These are phyloP conservation scores for Tricholoma furcatifolium DNA, from an alignment of 768 basidiomycete genomes.

Conservation along the genomic window DNA sequence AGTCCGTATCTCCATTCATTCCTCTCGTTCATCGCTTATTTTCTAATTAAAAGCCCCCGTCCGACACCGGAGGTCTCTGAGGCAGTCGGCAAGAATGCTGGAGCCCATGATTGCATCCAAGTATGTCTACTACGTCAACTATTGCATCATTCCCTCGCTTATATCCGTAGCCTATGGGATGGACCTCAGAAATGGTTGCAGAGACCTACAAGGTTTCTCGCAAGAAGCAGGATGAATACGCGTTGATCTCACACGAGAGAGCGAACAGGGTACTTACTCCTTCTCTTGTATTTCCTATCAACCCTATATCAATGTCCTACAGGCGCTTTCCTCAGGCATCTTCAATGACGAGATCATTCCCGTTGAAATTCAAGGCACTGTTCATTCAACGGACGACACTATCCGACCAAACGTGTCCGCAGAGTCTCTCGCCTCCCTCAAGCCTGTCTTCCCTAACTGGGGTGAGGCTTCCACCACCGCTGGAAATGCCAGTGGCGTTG, in stretches of 20 bases:
- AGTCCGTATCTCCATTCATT: constrained; percentile 41
- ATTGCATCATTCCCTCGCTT: not conserved
- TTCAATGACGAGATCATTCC: constrained; percentile 92
- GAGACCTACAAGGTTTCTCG: constrained; percentile 74
- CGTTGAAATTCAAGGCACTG: constrained; percentile 65
- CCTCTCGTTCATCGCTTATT: constrained; percentile 4
- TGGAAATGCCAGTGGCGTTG: constrained; percentile 85
- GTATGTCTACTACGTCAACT: constrained; percentile 31
- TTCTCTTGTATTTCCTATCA: not conserved
- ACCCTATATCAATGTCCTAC: not conserved
- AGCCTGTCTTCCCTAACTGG: constrained; percentile 87
- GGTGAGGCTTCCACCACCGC: constrained; percentile 70
- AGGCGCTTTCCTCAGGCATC: constrained; percentile 68
- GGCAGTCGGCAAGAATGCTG: constrained; percentile 51
- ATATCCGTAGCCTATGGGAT: constrained; percentile 78
- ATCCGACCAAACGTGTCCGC: constrained; percentile 79
- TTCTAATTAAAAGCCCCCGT: constrained; percentile 48
- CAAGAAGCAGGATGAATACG: constrained; percentile 85
- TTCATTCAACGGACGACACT: constrained; percentile 81
- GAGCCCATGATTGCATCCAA: constrained; percentile 78
- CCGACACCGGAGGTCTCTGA: constrained; percentile 70
- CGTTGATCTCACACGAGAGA: constrained; percentile 82
- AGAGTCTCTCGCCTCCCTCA: constrained; percentile 75
- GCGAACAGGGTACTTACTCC: constrained; percentile 53
- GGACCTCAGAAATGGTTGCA: constrained; percentile 94